Base-by-base conservation (phyloP, 331 rosid species). In the Rhamnella rubrinervis region DNA sequence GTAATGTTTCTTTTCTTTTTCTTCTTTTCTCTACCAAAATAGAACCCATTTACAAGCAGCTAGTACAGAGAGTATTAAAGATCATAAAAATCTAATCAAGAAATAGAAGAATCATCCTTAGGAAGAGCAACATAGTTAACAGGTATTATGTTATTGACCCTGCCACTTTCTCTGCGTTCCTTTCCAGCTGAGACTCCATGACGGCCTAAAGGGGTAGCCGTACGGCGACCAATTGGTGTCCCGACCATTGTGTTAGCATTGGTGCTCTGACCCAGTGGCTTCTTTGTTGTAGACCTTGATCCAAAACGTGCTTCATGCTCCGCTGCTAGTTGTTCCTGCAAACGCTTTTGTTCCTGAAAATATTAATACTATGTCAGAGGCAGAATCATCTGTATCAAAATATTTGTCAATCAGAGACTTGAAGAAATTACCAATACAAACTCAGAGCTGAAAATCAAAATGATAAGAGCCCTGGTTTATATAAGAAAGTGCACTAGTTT, bases 71-170 rank as follows among this genome's bases (percentile, higher is more conserved):
- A 55, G 62, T 51, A 61, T 18, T 51, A 65, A 74, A 2, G 53
- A 56, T 84, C 71, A 80, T 78, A 86, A 73, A 39, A 80, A 13
- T 31, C 35, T 31, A 31, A 31, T 80, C 84, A 62, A 53, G 90
- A 77, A 55, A 56, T 59, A 52, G 95, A 68, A 70, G 95, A 68
- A 70, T 90, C 92, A 58, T 90, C 95, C 75, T 88, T 93, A 0
- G 85, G 80, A 71, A 93, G 97, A 78, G 98, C 87, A 70, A 90
- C 98, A 71, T 90, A 90, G 83, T 90, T 93, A 28, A 71, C 86
- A 49, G 96, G 95, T 56, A 77, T 85, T 60, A 81, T 38, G 75
- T 59, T 80, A 67, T 75, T 85, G 55, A 59, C 69, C 80, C 91
- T 75, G 39, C 84, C 86, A 70, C 92, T 82, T 70, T 90, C 98